phyloP scores from a whole-genome alignment of 306 rosid genomes.

The Castanopsis chinensis region DNA sequence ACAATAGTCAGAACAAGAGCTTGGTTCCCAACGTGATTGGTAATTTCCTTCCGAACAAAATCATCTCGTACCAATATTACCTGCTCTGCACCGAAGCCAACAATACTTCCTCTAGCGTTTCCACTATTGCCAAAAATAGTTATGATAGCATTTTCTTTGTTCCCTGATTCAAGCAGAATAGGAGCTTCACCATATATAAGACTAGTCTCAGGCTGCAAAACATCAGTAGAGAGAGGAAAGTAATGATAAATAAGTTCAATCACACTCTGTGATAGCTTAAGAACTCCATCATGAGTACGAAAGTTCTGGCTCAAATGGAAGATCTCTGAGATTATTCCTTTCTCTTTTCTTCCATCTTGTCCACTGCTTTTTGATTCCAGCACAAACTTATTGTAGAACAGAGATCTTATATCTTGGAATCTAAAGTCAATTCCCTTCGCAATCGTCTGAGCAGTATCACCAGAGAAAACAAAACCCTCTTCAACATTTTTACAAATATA shows the following conservation, averaged over 20 bases:
- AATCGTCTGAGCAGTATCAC: constrained; percentile 82
- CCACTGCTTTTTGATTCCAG: constrained; percentile 27
- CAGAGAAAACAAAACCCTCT: constrained; percentile 85
- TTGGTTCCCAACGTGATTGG: constrained; percentile 52
- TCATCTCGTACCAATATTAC: constrained; percentile 83
- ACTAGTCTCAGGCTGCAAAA: constrained; percentile 70
- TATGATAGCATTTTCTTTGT: constrained; percentile 54
- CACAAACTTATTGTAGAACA: constrained; percentile 63
- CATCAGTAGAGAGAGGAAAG: constrained; percentile 64
- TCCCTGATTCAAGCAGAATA: constrained; percentile 48
- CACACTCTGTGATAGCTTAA: constrained; percentile 67
- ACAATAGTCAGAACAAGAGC: constrained; percentile 70
- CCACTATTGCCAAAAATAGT: constrained; percentile 64
- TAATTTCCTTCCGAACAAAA: constrained; percentile 39
- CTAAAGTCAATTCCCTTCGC: constrained; percentile 82
- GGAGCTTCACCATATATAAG: constrained; percentile 73
- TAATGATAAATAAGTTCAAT: constrained; percentile 60
- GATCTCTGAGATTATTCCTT: constrained; percentile 45
- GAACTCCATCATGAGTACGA: constrained; percentile 72
- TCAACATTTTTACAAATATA: constrained; percentile 64
- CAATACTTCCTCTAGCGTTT: constrained; percentile 33
- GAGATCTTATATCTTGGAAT: constrained; percentile 59
- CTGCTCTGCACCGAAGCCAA: constrained; percentile 84
- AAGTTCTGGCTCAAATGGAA: constrained; percentile 58
- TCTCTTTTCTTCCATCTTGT: constrained; percentile 30